Conservation (phyloP, 257 asterid genomes). For the Solanum phureja region DNA sequence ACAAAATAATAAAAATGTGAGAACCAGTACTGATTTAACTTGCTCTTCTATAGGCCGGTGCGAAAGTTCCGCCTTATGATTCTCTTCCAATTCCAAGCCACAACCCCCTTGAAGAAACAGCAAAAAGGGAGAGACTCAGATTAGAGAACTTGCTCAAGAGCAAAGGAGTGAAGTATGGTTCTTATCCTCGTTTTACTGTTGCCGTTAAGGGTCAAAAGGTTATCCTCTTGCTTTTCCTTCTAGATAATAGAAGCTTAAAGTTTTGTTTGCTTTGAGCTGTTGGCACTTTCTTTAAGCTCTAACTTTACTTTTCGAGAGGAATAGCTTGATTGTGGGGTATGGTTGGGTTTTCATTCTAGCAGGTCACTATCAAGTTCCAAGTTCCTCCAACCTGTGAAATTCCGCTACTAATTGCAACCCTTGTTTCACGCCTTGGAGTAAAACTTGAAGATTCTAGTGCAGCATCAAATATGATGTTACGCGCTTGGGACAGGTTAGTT, state of each 20-base stretch:
- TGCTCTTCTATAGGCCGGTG: slow-evolving; percentile 34
- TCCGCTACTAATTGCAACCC: slow-evolving; percentile 60
- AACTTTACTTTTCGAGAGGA: not conserved
- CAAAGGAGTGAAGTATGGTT: slow-evolving; percentile 51
- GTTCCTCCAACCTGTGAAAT: slow-evolving; percentile 84
- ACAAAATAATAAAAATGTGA: not conserved
- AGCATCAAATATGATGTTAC: slow-evolving; percentile 75
- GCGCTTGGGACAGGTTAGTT: slow-evolving; percentile 86
- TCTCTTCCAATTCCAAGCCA: slow-evolving; percentile 37
- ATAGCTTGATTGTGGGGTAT: slow-evolving; percentile 1
- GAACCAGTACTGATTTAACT: not conserved
- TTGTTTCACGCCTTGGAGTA: slow-evolving; percentile 83
- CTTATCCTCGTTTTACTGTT: slow-evolving; percentile 67
- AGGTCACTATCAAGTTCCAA: slow-evolving; percentile 80
- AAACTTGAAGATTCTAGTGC: slow-evolving; percentile 40
- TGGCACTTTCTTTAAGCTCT: not conserved
- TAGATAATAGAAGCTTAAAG: not conserved
- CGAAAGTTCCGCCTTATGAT: slow-evolving; percentile 20
- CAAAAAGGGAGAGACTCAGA: slow-evolving; percentile 54
- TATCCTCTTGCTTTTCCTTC: not conserved
- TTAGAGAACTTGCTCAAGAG: slow-evolving; percentile 54
- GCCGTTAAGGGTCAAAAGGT: slow-evolving; percentile 87
- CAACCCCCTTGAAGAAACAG: slow-evolving; percentile 52
- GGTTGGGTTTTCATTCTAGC: not conserved
- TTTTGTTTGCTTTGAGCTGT: slow-evolving; percentile 1